Base-by-base conservation (phyloP, 257 asterid genomes). In the Lycium ferocissimum region DNA sequence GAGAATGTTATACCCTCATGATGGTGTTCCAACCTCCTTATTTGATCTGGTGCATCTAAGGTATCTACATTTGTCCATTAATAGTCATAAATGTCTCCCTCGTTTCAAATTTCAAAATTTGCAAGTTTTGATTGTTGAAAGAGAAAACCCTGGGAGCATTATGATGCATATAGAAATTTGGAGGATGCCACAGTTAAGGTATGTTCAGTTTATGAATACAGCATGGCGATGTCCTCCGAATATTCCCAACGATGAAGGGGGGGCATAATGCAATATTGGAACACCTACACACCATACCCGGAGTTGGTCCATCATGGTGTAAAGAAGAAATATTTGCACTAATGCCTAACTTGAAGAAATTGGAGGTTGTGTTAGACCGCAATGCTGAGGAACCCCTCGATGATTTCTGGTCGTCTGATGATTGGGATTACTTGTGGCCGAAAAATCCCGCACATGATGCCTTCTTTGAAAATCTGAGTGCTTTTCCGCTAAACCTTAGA, bases 401-500 rank as follows among this genome's bases (percentile, higher is more conserved):
- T 54, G 12, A 7, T 11, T 2, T 11, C 3, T 3, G 17, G 17
- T 12, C 59, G 12, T 54, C 18, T 54, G 59, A 54, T 54, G 18
- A 12, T 13, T 54, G 18, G 59, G 59, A 54, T 54, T 54, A 12
- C 6, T 54, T 54, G 59, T 12, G 6, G 59, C 59, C 59, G 18
- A 54, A 54, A 17, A 54, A 54, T 54, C 59, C 59, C 18, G 38
- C 70, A 26, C 71, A 10, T 63, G 17, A 26, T 4, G 40, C 6
- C 0, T 63, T 63, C 20, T 63, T 26, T 12, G 12, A 63, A 63
- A 8, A 22, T 26, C 40, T 5, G 33, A 63, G 17, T 0, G 49
- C 86, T 8, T 87, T 89, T 35, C 90, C 90, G 14, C 84, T 81
- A 10, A 84, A 38, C 51, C 88, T 89, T 17, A 63, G 72, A 54